phyloP scores from a whole-genome alignment of 2,329 filamentous ascomycete genomes.

The Graphiopsis chlorocephala region DNA sequence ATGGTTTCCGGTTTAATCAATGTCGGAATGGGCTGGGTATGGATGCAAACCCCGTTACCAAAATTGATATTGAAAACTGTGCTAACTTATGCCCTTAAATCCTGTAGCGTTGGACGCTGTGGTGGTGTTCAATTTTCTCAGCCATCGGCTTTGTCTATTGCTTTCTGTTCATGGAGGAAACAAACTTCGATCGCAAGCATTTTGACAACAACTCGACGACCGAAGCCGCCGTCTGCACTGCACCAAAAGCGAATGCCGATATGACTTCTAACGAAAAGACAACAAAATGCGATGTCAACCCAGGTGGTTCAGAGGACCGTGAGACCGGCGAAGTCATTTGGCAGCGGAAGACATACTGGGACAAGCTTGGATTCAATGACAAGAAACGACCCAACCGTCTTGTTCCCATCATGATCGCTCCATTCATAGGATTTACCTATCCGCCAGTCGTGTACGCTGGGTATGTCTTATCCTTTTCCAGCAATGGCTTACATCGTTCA shows the following conservation, averaged over 20 bases:
- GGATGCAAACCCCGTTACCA: too few species aligned
- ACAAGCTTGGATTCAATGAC: slow-evolving; percentile 44
- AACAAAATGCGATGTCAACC: slow-evolving; percentile 35
- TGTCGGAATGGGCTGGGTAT: slow-evolving; percentile 47
- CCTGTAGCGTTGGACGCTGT: slow-evolving; percentile 42
- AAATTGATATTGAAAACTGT: too few species aligned
- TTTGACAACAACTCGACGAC: slow-evolving; percentile 7
- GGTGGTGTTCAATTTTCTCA: slow-evolving; percentile 54
- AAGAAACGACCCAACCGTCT: slow-evolving; percentile 44
- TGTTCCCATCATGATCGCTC: slow-evolving; percentile 36
- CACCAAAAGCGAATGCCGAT: not conserved
- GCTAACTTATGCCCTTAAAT: too few species aligned
- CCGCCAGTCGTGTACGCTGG: slow-evolving; percentile 26
- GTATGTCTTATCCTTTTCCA: not conserved
- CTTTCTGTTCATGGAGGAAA: slow-evolving; percentile 62
- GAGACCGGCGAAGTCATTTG: slow-evolving; percentile 34
- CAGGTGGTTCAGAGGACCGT: slow-evolving; percentile 24
- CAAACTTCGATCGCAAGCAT: slow-evolving; percentile 46
- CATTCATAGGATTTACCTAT: slow-evolving; percentile 28
- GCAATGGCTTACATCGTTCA: not conserved
- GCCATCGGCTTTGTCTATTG: slow-evolving; percentile 50
- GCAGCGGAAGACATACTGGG: slow-evolving; percentile 41
- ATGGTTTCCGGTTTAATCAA: slow-evolving; percentile 51
- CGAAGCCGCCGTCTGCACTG: too few species aligned
- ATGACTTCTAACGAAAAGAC: slow-evolving; percentile 24